Evolutionary conservation across 148 eudicot species (phyloP).

Genomic region (Fagopyrum esculentum): DNA sequence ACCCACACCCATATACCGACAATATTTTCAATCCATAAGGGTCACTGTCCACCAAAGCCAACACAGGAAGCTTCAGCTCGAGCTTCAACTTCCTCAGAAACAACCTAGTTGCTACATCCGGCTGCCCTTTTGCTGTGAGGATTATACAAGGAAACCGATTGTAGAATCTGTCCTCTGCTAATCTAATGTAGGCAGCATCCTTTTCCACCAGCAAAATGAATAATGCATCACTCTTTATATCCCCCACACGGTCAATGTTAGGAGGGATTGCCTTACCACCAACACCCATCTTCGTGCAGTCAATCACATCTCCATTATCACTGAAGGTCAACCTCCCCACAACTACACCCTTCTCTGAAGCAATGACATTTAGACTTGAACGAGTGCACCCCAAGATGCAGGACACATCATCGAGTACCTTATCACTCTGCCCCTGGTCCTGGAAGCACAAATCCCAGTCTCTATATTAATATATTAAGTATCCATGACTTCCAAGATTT

Average conservation of each 20-base stretch:
- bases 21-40: conserved; percentile 89
- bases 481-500: background rate
- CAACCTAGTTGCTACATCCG: conserved; percentile 84
- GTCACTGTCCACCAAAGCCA: conserved; percentile 94
- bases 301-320: conserved; percentile 86
- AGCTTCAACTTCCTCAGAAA: conserved; percentile 80
- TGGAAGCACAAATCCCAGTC: conserved; percentile 11
- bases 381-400: conserved; percentile 84
- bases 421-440: conserved; percentile 81
- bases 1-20: conserved; percentile 94
- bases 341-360: conserved; percentile 87
- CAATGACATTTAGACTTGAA: conserved; percentile 71
- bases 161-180: conserved; percentile 87
- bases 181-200: conserved; percentile 84
- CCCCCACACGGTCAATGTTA: conserved; percentile 83
- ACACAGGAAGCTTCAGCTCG: conserved; percentile 76
- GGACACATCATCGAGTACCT: conserved; percentile 80
- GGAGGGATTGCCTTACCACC: conserved; percentile 96
- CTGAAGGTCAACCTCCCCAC: conserved; percentile 78
- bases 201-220: conserved; percentile 81
- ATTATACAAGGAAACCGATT: conserved; percentile 88
- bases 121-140: conserved; percentile 88
- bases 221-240: conserved; percentile 75
- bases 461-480: background rate
- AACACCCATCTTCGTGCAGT: conserved; percentile 91